Base-by-base conservation (phyloP, 1,284 basidiomycete genomes). In the Rhodotorula sp. region DNA sequence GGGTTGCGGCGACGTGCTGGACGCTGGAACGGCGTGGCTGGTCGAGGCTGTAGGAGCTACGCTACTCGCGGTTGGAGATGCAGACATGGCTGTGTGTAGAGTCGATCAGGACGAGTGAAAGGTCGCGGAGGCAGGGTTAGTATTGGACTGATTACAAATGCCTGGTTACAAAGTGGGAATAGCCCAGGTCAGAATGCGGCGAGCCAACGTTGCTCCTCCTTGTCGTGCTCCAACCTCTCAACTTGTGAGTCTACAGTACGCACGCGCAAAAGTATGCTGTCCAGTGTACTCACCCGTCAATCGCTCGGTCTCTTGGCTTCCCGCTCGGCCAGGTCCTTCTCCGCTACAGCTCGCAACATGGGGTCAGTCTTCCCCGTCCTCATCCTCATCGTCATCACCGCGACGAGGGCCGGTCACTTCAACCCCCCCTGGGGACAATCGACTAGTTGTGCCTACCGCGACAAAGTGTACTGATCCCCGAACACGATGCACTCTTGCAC, bases 311-410 rank as follows among this genome's bases (percentile, higher is more conserved):
- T n/a, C 53, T 42, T 10, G 10, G 10, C 45, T 48, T 14, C 26
- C 33, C 51, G 56, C 57, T 29, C 64, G 30, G n/a, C 26, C 61
- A 62, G 70, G 24, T 30, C 69, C 61, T 71, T 71, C 57, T 48
- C 57, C 29, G 45, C 60, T 29, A 60, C 70, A 26, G 56, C 68
- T 18, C 45, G 48, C 59, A 70, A 45, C 51, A 72, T 72, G 71
- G 71, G 71, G 66, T 67, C 57, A 45, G 68, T 45, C 33, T 24
- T 6, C 30, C 33, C 18, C 7, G 12, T n/a, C n/a, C 15, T 3
- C 24, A 6, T 30, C 26, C n/a, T 56, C 33, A 42, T 59, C 62
- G 46, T 57, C 60, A 49, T 4, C 60, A 33, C 26, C n/a, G 15
- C 22, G 33, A 30, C 29, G 20, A 7, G 30, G 48, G 18, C 48